Percentiles rank a stretch among this genome's conserved stretches.
phyloP scores from a whole-genome alignment of 2,329 filamentous ascomycete species.

The Waltergamsia citrina region DNA sequence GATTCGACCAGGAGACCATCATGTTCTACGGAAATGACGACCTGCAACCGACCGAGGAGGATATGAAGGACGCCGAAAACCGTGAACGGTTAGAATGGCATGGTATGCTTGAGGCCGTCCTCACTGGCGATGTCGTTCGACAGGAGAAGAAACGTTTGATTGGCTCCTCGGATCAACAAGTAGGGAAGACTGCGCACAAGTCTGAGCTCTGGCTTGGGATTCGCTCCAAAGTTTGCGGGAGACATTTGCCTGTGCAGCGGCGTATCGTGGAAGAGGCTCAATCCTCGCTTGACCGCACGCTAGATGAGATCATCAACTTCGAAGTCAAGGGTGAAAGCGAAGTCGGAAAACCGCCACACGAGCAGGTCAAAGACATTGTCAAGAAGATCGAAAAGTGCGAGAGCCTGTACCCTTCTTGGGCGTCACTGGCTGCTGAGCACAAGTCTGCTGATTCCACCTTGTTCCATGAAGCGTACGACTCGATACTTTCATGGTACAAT shows the following conservation, averaged over 20 bases:
- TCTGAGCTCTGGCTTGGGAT: slow-evolving; percentile 83
- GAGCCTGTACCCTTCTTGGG: slow-evolving; percentile 72
- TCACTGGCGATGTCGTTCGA: slow-evolving; percentile 93
- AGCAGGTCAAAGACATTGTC: slow-evolving; percentile 86
- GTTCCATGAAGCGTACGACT: slow-evolving; percentile 76
- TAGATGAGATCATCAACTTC: slow-evolving; percentile 88
- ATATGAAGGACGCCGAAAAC: slow-evolving; percentile 79
- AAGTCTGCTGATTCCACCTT: slow-evolving; percentile 65
- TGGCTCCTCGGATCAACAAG: slow-evolving; percentile 55
- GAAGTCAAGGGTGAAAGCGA: slow-evolving; percentile 90
- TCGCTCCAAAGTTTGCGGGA: slow-evolving; percentile 72
- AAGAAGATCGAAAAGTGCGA: slow-evolving; percentile 86
- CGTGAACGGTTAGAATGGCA: slow-evolving; percentile 94
- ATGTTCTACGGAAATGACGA: slow-evolving; percentile 90
- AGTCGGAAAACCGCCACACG: slow-evolving; percentile 74
- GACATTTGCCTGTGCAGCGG: slow-evolving; percentile 74
- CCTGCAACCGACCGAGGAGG: slow-evolving; percentile 79
- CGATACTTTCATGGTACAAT: slow-evolving; percentile 93
- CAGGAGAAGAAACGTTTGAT: slow-evolving; percentile 96
- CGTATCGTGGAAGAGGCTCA: slow-evolving; percentile 83
- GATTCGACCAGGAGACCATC: slow-evolving; percentile 78
- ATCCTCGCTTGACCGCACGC: slow-evolving; percentile 57
- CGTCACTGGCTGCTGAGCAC: slow-evolving; percentile 64
- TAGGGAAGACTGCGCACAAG: slow-evolving; percentile 57
- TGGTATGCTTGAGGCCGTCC: slow-evolving; percentile 89